Percentiles rank a stretch among this genome's conserved stretches.
Conservation (phyloP, 176 grass and related monocot species). For the Rhynchospora pubera region DNA sequence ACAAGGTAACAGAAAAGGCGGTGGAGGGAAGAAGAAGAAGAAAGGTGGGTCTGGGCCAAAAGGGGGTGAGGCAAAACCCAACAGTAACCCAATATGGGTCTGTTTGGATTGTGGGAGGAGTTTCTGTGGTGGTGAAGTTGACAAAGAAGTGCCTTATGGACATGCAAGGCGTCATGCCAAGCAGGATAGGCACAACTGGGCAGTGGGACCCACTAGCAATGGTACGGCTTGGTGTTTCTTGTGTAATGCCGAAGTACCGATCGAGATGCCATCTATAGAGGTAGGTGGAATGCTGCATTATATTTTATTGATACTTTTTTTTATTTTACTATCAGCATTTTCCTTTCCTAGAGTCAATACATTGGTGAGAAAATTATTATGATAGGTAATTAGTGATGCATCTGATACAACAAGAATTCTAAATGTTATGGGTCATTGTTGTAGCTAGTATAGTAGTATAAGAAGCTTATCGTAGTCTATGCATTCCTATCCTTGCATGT, state of each 20-base stretch:
- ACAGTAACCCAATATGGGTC: constrained; percentile 50
- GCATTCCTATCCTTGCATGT: background rate
- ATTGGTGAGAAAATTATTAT: background rate
- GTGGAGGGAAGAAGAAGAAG: constrained; percentile 63
- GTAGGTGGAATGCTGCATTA: constrained; percentile 1
- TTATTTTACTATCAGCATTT: background rate
- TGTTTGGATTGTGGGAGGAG: constrained; percentile 70
- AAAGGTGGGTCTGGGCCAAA: constrained; percentile 30
- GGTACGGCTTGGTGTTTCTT: constrained; percentile 60
- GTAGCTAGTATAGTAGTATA: constrained; percentile 5
- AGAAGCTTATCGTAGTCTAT: background rate
- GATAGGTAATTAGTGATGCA: constrained; percentile 10
- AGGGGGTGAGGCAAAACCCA: constrained; percentile 19
- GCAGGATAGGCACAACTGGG: constrained; percentile 77
- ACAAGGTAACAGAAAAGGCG: constrained; percentile 32
- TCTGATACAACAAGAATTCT: background rate
- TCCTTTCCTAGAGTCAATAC: background rate
- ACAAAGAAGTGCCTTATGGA: constrained; percentile 63
- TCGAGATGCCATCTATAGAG: constrained; percentile 54
- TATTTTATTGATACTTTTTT: background rate
- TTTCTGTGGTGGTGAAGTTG: constrained; percentile 66
- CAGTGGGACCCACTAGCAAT: constrained; percentile 37
- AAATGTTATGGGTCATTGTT: background rate
- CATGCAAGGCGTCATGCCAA: constrained; percentile 87
- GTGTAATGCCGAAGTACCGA: constrained; percentile 44